phyloP scores from a whole-genome alignment of 2,329 filamentous ascomycete genomes.

The Macrophomina pseudophaseolina region DNA sequence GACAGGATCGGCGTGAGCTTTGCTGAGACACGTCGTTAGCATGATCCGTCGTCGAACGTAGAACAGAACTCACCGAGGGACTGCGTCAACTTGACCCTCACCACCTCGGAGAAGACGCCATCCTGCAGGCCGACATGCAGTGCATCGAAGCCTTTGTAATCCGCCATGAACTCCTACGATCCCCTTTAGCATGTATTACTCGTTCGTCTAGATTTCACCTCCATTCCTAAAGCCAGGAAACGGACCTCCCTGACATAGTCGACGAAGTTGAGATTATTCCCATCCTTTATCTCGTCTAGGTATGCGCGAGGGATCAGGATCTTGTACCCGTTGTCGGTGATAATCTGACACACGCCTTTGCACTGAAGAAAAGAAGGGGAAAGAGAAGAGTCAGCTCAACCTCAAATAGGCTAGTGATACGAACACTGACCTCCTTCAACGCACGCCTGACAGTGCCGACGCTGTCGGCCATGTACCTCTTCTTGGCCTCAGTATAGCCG shows the following conservation, averaged over 20 bases:
- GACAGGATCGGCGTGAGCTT: background rate
- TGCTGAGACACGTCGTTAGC: background rate
- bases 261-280: background rate
- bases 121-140: background rate
- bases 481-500: background rate
- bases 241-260: background rate
- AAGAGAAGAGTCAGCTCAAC: background rate
- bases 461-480: background rate
- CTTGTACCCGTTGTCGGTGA: background rate
- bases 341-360: background rate
- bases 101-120: background rate
- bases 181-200: background rate
- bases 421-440: background rate
- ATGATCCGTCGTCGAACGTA: background rate
- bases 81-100: slow-evolving; percentile 14
- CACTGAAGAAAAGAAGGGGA: background rate
- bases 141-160: background rate
- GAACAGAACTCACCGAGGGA: background rate
- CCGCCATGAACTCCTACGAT: background rate
- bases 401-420: background rate
- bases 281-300: background rate
- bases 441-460: background rate
- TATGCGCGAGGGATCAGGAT: background rate
- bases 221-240: background rate
- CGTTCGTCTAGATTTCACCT: too few relatives aligned